Evolutionary conservation across 768 basidiomycete genomes (phyloP).

Genomic region (Mycena olivaceomarginata): DNA sequence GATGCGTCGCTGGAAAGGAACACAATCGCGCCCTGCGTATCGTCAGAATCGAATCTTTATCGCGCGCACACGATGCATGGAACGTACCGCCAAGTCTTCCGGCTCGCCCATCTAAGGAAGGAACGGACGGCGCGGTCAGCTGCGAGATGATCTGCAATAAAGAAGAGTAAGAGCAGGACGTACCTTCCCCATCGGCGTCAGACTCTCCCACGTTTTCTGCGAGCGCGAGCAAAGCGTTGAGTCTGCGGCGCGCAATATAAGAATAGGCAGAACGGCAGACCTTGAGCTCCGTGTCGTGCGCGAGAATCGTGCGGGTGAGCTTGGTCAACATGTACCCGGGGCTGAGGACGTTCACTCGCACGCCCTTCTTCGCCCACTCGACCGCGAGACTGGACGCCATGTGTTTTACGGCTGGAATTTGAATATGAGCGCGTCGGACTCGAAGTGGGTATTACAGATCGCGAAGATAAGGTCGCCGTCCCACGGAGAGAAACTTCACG

Average conservation of each 20-base stretch:
- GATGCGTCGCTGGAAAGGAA: constrained; percentile 94
- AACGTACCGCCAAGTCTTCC: constrained; percentile 87
- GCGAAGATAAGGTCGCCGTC: neutral
- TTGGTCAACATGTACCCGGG: constrained; percentile 97
- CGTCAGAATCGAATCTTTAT: constrained; percentile 19
- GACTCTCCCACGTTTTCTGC: constrained; percentile 88
- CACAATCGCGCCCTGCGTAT: constrained; percentile 86
- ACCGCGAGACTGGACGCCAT: constrained; percentile 95
- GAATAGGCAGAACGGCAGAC: constrained; percentile 57
- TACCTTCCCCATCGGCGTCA: constrained; percentile 93
- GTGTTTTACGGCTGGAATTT: constrained; percentile 86
- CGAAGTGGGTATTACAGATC: too few species aligned
- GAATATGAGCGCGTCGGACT: too few species aligned
- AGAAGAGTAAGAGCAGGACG: constrained; percentile 45
- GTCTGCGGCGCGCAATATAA: constrained; percentile 2
- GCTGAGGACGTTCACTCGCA: constrained; percentile 87
- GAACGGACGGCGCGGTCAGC: too few species aligned
- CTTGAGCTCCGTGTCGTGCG: constrained; percentile 84
- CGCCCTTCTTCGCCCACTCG: constrained; percentile 95
- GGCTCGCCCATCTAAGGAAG: constrained; percentile 88
- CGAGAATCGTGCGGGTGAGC: constrained; percentile 89
- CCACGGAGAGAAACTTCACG: constrained; percentile 36
- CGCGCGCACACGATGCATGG: neutral
- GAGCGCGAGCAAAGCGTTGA: constrained; percentile 20
- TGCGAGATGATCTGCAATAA: neutral